These are phyloP conservation scores for Vicia villosa DNA, from an alignment of 306 rosid genomes.

Conservation along the genomic window DNA sequence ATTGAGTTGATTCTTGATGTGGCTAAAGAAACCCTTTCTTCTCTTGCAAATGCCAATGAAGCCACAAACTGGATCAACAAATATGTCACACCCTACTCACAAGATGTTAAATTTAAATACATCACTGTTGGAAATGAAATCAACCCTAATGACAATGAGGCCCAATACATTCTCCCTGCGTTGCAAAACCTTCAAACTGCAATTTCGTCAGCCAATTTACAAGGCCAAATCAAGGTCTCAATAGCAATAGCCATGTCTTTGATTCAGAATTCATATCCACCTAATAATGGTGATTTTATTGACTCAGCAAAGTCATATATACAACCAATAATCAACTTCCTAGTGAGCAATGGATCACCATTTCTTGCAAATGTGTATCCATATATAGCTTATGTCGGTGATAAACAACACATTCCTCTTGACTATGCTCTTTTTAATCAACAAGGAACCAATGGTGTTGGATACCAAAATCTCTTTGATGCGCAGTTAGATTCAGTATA, in stretches of 20 bases:
- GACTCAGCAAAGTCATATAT: conserved; percentile 30
- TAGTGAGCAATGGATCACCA: conserved; percentile 48
- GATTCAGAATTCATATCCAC: conserved; percentile 38
- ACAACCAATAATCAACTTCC: conserved; percentile 46
- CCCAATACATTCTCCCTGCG: conserved; percentile 34
- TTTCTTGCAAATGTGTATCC: conserved; percentile 75
- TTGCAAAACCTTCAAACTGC: conserved; percentile 46
- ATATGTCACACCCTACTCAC: conserved; percentile 34
- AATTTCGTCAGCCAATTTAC: conserved; percentile 45
- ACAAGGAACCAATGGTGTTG: conserved; percentile 39
- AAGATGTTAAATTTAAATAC: conserved; percentile 48
- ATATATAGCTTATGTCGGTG: conserved; percentile 35
- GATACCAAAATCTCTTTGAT: conserved; percentile 57
- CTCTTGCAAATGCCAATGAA: conserved; percentile 30
- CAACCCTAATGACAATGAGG: conserved; percentile 9
- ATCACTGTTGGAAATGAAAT: conserved; percentile 58
- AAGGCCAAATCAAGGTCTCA: conserved; percentile 58
- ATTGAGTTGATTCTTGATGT: conserved; percentile 52
- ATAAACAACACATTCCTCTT: conserved; percentile 33
- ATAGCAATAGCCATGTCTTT: conserved; percentile 47
- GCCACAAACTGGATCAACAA: conserved; percentile 50
- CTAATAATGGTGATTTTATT: conserved; percentile 33
- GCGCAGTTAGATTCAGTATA: conserved; percentile 59
- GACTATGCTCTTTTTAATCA: conserved; percentile 54
- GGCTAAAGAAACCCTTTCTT: conserved; percentile 23